Conservation (phyloP, 371 early-diverging fungal species). For the Mucor indicus region DNA sequence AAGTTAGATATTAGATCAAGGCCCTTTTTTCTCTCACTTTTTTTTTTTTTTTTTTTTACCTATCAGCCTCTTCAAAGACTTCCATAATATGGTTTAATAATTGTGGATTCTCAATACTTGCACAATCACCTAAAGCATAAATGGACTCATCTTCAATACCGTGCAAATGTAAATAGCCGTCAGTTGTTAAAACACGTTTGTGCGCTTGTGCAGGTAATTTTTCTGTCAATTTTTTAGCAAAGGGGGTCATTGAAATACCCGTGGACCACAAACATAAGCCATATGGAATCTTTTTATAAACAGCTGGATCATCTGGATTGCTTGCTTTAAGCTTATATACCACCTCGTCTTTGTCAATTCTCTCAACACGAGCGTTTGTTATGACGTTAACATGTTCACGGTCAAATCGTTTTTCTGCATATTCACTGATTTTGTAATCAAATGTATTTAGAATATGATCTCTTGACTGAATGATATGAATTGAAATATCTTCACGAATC, state of each 20-base stretch:
- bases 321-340: conserved; percentile 42
- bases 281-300: conserved; percentile 46
- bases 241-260: conserved; percentile 75
- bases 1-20: not conserved
- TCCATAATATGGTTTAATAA: conserved; percentile 53
- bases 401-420: conserved; percentile 71
- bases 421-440: conserved; percentile 65
- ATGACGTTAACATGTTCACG: conserved; percentile 72
- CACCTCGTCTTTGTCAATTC: conserved; percentile 52
- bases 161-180: conserved; percentile 66
- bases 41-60: conserved; percentile 13
- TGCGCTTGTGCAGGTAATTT: conserved; percentile 55
- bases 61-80: conserved; percentile 50
- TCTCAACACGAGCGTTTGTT: conserved; percentile 68
- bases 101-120: conserved; percentile 73
- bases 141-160: conserved; percentile 62
- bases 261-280: conserved; percentile 87
- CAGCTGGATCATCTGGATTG: conserved; percentile 11
- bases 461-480: conserved; percentile 69
- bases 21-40: not conserved
- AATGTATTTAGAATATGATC: conserved; percentile 83
- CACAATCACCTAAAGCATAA: conserved; percentile 89
- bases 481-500: conserved; percentile 62
- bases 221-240: conserved; percentile 53
- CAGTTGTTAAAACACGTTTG: conserved; percentile 68